These are phyloP conservation scores for Calonectria pteridis DNA, from an alignment of 2,329 filamentous ascomycete genomes.

Conservation along the genomic window DNA sequence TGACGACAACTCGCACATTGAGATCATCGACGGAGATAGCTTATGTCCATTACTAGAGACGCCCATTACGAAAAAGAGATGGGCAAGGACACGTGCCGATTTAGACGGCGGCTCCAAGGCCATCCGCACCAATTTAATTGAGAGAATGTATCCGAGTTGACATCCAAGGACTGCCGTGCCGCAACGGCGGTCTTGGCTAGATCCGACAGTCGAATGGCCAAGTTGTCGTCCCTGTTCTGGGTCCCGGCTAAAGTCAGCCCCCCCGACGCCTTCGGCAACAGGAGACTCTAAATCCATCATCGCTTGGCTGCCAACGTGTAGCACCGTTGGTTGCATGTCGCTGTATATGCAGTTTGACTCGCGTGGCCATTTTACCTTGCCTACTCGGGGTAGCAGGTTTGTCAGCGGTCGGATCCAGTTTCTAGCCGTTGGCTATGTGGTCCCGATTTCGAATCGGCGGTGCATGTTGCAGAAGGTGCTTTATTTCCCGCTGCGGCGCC, in stretches of 20 bases:
- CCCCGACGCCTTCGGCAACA: slow-evolving; percentile 17
- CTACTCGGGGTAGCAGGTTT: slow-evolving; percentile 12
- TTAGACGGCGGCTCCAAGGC: neutral
- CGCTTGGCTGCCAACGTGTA: slow-evolving; percentile 27
- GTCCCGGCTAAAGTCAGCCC: slow-evolving; percentile 24
- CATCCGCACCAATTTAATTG: neutral
- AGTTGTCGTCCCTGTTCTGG: slow-evolving; percentile 13
- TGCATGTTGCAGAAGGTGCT: neutral
- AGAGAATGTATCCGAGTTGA: slow-evolving; percentile 17
- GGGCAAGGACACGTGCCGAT: neutral
- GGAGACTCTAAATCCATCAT: slow-evolving; percentile 3
- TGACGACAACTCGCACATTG: neutral
- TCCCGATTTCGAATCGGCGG: slow-evolving; percentile 19
- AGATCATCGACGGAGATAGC: neutral
- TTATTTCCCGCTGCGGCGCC: neutral
- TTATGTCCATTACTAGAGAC: neutral
- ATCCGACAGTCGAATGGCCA: neutral
- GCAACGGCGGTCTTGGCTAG: slow-evolving; percentile 13
- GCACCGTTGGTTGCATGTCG: slow-evolving; percentile 30
- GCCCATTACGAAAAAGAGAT: neutral
- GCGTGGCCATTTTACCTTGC: neutral
- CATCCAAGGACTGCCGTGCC: slow-evolving; percentile 10
- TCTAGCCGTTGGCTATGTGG: slow-evolving; percentile 9
- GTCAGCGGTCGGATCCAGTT: slow-evolving; percentile 5
- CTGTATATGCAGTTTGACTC: slow-evolving; percentile 16